Base-by-base conservation (phyloP, 768 basidiomycete species). In the Lyophyllum atratum region DNA sequence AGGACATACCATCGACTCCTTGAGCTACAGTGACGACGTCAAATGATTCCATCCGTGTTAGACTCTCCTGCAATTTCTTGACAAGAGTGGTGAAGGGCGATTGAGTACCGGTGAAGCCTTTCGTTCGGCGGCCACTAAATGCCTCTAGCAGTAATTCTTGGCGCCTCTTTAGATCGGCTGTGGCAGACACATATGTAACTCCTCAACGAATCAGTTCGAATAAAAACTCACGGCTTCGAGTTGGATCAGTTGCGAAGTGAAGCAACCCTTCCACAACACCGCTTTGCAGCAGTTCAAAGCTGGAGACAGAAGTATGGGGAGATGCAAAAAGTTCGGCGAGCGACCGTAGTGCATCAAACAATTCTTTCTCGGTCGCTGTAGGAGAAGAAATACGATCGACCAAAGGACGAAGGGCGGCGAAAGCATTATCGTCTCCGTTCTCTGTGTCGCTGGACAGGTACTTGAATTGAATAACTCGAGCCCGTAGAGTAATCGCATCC, bases 1-100 rank as follows among this genome's bases (percentile, higher is more conserved):
- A 10, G 42, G 43, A 70, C 82, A 61, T 59, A 93, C 93, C 91
- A 65, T 95, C 94, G 59, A 79, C 84, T 42, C 84, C 87, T 70
- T 87, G 90, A 21, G 91, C 83, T 1, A 95, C 90, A 0, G 94
- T 95, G 44, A 91, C 85, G 8, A 99, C 97, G 39, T 98, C 95
- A 60, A 97, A 98, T 14, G 87, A 87, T 68, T 99, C 97, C 86
- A 98, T 90, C 62, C 94, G 79, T 11, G 97, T 97, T 22, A 99
- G 73, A 68, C 90, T 92, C 73, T 99, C 97, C 70, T 98, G 97
- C 31, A 99, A 72, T 62, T 96, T 95, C 80, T 96, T 98, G 52
- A 98, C 93, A 31, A 99, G 82, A 10, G 89, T 80, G 1, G 86
- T 72, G 40, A 97, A 85, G 0, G 84, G 85, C 8, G 80, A 86